Conservation (phyloP, 1,139 yeast species). For the Meyerozyma carpophila region DNA sequence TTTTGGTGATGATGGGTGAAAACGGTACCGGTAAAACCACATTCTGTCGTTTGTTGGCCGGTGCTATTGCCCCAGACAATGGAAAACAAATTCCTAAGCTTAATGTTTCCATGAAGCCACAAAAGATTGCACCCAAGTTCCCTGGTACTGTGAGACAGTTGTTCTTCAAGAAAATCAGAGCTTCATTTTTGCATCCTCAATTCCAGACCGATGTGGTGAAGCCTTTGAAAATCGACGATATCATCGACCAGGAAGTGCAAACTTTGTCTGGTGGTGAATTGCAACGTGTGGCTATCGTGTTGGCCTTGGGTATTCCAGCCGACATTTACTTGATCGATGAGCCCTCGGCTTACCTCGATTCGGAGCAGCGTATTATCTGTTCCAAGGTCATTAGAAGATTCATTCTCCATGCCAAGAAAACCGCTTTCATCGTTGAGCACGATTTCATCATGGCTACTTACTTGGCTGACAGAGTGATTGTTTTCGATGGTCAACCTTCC, state of each 20-base stretch:
- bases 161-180: constrained; percentile 93
- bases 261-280: constrained; percentile 98
- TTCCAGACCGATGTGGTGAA: constrained; percentile 97
- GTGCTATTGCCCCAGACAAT: constrained; percentile 81
- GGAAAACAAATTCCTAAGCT: constrained; percentile 76
- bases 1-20: constrained; percentile 98
- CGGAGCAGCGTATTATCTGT: constrained; percentile 99
- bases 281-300: constrained; percentile 97
- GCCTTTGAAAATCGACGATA: constrained; percentile 89
- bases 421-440: constrained; percentile 98
- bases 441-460: constrained; percentile 99
- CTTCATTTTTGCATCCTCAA: constrained; percentile 91
- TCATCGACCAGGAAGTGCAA: constrained; percentile 96
- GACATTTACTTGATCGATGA: constrained; percentile 96
- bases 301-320: constrained; percentile 91
- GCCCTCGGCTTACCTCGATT: constrained; percentile 97
- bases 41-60: constrained; percentile 90
- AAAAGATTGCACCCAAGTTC: constrained; percentile 97
- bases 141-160: constrained; percentile 97
- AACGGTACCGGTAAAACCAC: constrained; percentile 99
- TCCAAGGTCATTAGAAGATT: constrained; percentile 97
- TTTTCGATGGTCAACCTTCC: constrained; percentile 93
- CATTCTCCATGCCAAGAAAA: constrained; percentile 91
- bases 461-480: constrained; percentile 97
- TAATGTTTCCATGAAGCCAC: constrained; percentile 96